A percentile compares a stretch with the other conserved stretches of the same genome.
These are phyloP conservation scores for Clausena lansium DNA, from an alignment of 345 rosid genomes.

Conservation along the genomic window DNA sequence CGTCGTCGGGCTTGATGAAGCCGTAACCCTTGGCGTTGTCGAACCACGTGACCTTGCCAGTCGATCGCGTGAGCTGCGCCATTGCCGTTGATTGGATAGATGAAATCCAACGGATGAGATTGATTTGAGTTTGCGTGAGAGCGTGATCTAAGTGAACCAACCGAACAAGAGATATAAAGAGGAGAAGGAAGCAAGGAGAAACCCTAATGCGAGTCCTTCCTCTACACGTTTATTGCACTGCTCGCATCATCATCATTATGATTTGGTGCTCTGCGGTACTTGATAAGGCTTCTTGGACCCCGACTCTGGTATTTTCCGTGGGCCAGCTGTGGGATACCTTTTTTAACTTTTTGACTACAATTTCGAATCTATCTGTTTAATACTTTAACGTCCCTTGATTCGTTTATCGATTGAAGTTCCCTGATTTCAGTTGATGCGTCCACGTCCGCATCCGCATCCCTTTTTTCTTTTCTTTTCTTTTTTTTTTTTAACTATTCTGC, in stretches of 20 bases:
- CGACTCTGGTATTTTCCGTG: neutral
- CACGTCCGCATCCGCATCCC: neutral
- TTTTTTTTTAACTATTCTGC: too few relatives aligned
- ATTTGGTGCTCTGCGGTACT: neutral
- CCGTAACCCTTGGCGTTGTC: constrained; percentile 27
- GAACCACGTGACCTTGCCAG: constrained; percentile 34
- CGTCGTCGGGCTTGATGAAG: constrained; percentile 32
- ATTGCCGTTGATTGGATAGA: neutral
- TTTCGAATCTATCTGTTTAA: neutral
- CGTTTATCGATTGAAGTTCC: neutral
- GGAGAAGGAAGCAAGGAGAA: neutral
- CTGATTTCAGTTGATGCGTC: neutral
- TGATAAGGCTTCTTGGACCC: constrained; percentile 4
- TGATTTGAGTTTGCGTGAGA: neutral
- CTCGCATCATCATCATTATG: neutral
- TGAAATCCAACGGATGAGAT: neutral
- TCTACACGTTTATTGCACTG: neutral
- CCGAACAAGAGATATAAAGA: neutral
- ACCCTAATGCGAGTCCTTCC: neutral
- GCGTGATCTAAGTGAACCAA: neutral
- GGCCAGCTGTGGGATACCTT: neutral
- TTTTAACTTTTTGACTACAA: neutral
- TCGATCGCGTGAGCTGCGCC: constrained; percentile 20
- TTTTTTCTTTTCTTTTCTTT: too few relatives aligned
- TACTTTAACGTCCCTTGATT: neutral